Evolutionary conservation across 768 basidiomycete genomes (phyloP), one percentile per base, ranked within the genome.

Genomic region (Suillus americanus): DNA sequence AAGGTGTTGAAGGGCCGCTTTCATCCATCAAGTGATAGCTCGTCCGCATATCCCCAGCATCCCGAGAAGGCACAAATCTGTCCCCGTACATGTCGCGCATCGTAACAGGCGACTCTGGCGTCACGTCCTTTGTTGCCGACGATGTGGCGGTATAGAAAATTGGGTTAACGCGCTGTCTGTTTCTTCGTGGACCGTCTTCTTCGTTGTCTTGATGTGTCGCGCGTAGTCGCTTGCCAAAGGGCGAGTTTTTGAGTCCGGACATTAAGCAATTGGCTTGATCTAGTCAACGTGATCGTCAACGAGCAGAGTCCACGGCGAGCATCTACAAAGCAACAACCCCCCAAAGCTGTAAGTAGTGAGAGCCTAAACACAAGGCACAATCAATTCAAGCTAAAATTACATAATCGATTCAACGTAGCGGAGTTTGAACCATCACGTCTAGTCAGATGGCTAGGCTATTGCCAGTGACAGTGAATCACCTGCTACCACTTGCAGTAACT

Each of bases 191-290:
- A 48, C 82, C 82, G 60, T 88, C 85, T 64, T 89, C 88, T 25
- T 75, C 77, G 35, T 67, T 48, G 71, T 90, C 88, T 69, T 84
- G 81, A 66, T 89, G 86, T 5, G 88, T 83, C 16, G 89, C 89
- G 50, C 91, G 86, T n/a, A 93, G 82, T 14, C 91, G 86, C 72
- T 92, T 93, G 50, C 90, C 91, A 77, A 91, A 93, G 1, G 89
- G 89, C 71, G 91, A 92, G 77, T 92, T 92, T 81, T 90, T 91
- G 78, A 92, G 83, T 62, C 86, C 85, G 64, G 90, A 88, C 90
- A 91, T 91, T 25, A 50, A 64, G 18, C 55, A 20, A 20, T 9
- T 53, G 30, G 18, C 30, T 53, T 53, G 28, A 53, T 53, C 30
- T 30, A 30, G 53, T 54, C 18, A n/a, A 10, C 30, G 51, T n/a